Percentiles rank a stretch among this genome's conserved stretches.
These are phyloP conservation scores for Scheffersomyces cryptocercus DNA, from an alignment of 1,139 yeast genomes.

Conservation along the genomic window DNA sequence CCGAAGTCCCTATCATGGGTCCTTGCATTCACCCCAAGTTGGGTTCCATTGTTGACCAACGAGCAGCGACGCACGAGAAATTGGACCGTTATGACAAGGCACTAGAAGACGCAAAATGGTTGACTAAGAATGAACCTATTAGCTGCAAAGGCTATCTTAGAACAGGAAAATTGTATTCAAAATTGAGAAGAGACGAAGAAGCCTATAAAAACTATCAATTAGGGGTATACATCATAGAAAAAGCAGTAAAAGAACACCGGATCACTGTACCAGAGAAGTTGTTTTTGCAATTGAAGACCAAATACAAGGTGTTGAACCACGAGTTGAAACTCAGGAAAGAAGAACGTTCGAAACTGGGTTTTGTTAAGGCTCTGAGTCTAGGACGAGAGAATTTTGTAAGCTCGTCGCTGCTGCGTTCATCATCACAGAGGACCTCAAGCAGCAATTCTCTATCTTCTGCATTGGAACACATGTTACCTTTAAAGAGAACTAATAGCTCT, in stretches of 20 bases:
- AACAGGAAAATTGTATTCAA: slow-evolving; percentile 44
- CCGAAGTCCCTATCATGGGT: slow-evolving; percentile 30
- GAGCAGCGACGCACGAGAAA: slow-evolving; percentile 64
- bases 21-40: slow-evolving; percentile 27
- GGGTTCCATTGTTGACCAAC: slow-evolving; percentile 40
- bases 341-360: neutral
- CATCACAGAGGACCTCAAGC: neutral
- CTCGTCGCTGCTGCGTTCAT: neutral
- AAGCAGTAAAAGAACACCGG: slow-evolving; percentile 23
- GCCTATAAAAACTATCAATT: slow-evolving; percentile 45
- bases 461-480: neutral
- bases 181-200: slow-evolving; percentile 29
- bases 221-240: slow-evolving; percentile 37
- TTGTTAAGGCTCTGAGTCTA: too few relatives aligned
- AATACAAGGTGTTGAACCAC: slow-evolving; percentile 24
- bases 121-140: slow-evolving; percentile 51
- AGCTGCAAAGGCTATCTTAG: slow-evolving; percentile 63
- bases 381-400: too few relatives aligned
- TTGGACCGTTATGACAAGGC: slow-evolving; percentile 42
- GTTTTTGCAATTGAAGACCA: slow-evolving; percentile 23
- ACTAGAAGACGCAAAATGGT: slow-evolving; percentile 42
- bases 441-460: neutral
- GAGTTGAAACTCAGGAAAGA: slow-evolving; percentile 18
- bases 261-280: slow-evolving; percentile 29
- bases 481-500: neutral